A percentile compares a stretch with the other conserved stretches of the same genome.
These are phyloP conservation scores for Chaetomidium leptoderma DNA, from an alignment of 495 filamentous ascomycete genomes.

Conservation along the genomic window DNA sequence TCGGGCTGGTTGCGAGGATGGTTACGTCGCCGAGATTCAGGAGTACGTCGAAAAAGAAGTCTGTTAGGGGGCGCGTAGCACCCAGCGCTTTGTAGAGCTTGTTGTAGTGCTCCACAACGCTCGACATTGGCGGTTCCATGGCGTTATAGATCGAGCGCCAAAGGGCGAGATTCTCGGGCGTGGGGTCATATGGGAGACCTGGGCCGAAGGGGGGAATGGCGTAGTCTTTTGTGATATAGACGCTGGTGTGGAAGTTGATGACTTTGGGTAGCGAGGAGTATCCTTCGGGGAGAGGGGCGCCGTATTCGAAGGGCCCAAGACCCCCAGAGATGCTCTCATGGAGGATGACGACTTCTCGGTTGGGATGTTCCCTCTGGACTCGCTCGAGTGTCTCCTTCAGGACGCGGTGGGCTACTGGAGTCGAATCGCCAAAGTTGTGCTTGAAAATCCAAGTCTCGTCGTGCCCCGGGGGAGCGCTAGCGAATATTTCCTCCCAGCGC, in stretches of 20 bases:
- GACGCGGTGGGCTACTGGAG: slow-evolving; percentile 22
- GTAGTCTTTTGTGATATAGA: slow-evolving; percentile 17
- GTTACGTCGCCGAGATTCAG: slow-evolving; percentile 33
- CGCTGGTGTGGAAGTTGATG: slow-evolving; percentile 21
- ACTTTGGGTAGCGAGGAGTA: slow-evolving; percentile 15
- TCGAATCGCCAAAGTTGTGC: slow-evolving; percentile 16
- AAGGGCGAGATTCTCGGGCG: slow-evolving; percentile 14
- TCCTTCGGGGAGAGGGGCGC: slow-evolving; percentile 22
- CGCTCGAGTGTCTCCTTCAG: slow-evolving; percentile 25
- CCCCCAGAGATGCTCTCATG: slow-evolving; percentile 31
- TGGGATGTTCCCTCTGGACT: slow-evolving; percentile 21
- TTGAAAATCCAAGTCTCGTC: slow-evolving; percentile 5
- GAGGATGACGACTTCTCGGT: slow-evolving; percentile 28
- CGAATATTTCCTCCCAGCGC: not conserved
- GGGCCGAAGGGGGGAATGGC: slow-evolving; percentile 32
- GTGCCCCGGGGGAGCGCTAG: not conserved
- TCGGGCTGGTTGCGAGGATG: slow-evolving; percentile 32
- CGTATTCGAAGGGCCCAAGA: slow-evolving; percentile 26
- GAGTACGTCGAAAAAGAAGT: slow-evolving; percentile 11
- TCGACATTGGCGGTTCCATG: not conserved
- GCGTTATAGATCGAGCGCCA: slow-evolving; percentile 13
- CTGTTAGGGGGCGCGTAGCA: slow-evolving; percentile 10
- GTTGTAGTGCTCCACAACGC: slow-evolving; percentile 28
- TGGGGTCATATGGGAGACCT: slow-evolving; percentile 19
- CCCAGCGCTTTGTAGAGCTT: slow-evolving; percentile 12